A percentile compares a stretch with the other conserved stretches of the same genome.
These are phyloP conservation scores for Flaveria robusta DNA, from an alignment of 129 eudicot genomes.

Conservation along the genomic window DNA sequence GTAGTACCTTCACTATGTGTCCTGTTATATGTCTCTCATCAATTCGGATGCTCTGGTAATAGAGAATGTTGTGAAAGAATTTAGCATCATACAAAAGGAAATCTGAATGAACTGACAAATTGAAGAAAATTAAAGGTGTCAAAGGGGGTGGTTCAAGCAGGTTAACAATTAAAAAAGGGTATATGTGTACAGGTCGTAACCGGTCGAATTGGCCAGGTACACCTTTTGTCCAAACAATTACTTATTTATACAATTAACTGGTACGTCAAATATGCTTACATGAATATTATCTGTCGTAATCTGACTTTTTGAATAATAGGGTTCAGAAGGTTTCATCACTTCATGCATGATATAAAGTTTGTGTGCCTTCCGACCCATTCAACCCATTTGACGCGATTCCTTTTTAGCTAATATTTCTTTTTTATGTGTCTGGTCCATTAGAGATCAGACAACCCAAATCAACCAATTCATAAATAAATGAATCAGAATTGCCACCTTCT, in stretches of 20 bases:
- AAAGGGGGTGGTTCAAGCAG: neutral
- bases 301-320: neutral
- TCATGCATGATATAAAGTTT: neutral
- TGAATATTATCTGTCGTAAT: neutral
- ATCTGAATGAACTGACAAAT: neutral
- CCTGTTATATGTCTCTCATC: constrained; percentile 95
- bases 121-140: neutral
- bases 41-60: constrained; percentile 79
- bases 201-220: too few species aligned
- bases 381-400: neutral
- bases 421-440: too few species aligned
- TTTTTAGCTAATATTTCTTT: too few species aligned
- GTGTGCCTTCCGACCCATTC: neutral
- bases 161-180: neutral
- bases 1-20: constrained; percentile 79
- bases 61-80: constrained; percentile 24
- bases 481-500: neutral
- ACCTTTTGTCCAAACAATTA: neutral
- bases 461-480: too few species aligned
- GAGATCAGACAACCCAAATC: too few species aligned
- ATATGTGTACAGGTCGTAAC: neutral
- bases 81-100: constrained; percentile 17
- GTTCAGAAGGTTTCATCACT: neutral
- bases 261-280: neutral
- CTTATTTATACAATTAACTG: neutral